Conservation (phyloP, 257 asterid species). For the Jacaranda mimosifolia region DNA sequence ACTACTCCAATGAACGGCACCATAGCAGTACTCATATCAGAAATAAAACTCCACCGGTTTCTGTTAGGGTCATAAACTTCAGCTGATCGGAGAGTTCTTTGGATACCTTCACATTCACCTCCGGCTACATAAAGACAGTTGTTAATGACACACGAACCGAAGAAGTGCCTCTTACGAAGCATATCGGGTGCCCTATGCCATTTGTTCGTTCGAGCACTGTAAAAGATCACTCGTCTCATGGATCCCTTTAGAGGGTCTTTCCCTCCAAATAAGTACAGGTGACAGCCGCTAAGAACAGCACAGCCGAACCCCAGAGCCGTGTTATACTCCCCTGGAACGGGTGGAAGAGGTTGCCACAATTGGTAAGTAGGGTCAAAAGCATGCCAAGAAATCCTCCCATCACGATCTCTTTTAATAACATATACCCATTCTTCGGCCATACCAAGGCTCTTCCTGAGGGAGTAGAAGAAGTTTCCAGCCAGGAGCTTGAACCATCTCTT, state of each 20-base stretch:
- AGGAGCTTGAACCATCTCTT: constrained; percentile 69
- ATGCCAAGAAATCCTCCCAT: constrained; percentile 68
- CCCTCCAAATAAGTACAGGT: constrained; percentile 66
- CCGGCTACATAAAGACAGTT: constrained; percentile 75
- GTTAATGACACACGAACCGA: constrained; percentile 67
- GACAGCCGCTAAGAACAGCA: constrained; percentile 74
- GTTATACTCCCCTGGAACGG: constrained; percentile 60
- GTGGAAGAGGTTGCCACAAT: constrained; percentile 74
- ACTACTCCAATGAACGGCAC: constrained; percentile 74
- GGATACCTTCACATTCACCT: constrained; percentile 74
- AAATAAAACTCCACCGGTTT: constrained; percentile 64
- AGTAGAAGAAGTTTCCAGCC: constrained; percentile 65
- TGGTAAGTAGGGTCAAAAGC: constrained; percentile 70
- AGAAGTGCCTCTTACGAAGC: constrained; percentile 67
- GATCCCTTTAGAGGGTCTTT: constrained; percentile 67
- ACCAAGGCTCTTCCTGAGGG: constrained; percentile 60
- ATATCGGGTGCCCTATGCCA: constrained; percentile 75
- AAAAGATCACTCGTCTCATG: constrained; percentile 63
- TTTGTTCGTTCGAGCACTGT: constrained; percentile 68
- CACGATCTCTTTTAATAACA: constrained; percentile 62
- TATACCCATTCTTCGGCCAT: constrained; percentile 81
- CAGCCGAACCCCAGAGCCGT: constrained; percentile 71
- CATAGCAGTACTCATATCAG: constrained; percentile 76
- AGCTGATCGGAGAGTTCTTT: constrained; percentile 62
- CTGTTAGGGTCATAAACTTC: constrained; percentile 68